phyloP scores from a whole-genome alignment of 768 basidiomycete species.

The Gelatoporia subvermispora region DNA sequence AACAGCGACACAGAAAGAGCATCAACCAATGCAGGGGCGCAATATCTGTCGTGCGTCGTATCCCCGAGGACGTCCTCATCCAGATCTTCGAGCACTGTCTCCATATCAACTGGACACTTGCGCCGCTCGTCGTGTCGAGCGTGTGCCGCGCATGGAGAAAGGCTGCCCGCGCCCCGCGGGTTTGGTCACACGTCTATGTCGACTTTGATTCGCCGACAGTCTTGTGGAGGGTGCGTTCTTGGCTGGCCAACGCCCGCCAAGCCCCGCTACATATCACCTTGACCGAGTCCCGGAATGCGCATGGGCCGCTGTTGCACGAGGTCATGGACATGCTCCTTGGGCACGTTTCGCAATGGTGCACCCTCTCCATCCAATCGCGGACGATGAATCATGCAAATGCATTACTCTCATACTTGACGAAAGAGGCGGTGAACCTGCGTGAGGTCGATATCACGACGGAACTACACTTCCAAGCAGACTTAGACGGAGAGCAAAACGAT shows the following conservation, averaged over 20 bases:
- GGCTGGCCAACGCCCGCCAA: slow-evolving; percentile 44
- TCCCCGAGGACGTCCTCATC: slow-evolving; percentile 51
- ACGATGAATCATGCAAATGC: slow-evolving; percentile 34
- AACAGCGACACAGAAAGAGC: slow-evolving; percentile 35
- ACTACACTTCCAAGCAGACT: slow-evolving; percentile 3
- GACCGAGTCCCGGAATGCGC: slow-evolving; percentile 23
- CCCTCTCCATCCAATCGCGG: slow-evolving; percentile 35
- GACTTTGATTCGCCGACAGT: slow-evolving; percentile 41
- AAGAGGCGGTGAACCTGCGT: slow-evolving; percentile 23
- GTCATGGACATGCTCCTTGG: slow-evolving; percentile 37
- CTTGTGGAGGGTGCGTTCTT: slow-evolving; percentile 38
- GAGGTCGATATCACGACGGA: slow-evolving; percentile 23
- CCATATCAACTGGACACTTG: slow-evolving; percentile 45
- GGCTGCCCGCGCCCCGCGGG: slow-evolving; percentile 43
- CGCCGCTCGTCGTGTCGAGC: slow-evolving; percentile 51
- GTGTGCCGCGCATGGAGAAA: slow-evolving; percentile 58
- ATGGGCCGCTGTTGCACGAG: slow-evolving; percentile 23
- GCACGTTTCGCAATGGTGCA: slow-evolving; percentile 40
- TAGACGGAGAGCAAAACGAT: slow-evolving; percentile 7
- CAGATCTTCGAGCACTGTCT: slow-evolving; percentile 50
- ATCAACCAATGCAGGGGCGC: slow-evolving; percentile 42
- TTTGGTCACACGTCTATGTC: slow-evolving; percentile 56
- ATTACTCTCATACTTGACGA: slow-evolving; percentile 34
- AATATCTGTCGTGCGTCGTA: slow-evolving; percentile 50
- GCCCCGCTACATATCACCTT: slow-evolving; percentile 43